Percentiles rank a stretch among this genome's conserved stretches.
These are phyloP conservation scores for Hortaea werneckii DNA, from an alignment of 2,329 filamentous ascomycete species.

Conservation along the genomic window DNA sequence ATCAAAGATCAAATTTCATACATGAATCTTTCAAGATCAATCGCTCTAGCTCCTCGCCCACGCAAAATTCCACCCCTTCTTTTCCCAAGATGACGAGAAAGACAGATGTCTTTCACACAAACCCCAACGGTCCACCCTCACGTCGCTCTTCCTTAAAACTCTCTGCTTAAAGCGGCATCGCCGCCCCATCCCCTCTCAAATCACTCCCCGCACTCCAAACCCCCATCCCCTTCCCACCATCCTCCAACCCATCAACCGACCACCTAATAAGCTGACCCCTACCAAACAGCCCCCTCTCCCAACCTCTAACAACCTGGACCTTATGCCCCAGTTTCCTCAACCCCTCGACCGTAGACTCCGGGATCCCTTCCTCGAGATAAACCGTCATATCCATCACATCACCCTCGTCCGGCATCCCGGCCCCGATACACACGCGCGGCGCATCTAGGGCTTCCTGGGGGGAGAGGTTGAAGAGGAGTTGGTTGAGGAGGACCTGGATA, in stretches of 20 bases:
- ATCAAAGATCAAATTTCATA: too few species aligned
- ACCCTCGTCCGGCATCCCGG: constrained; percentile 54
- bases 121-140: too few species aligned
- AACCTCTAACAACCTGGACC: constrained; percentile 57
- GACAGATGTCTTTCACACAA: too few species aligned
- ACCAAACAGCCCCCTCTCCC: constrained; percentile 62
- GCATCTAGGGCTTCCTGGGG: constrained; percentile 86
- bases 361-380: constrained; percentile 74
- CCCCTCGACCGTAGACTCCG: constrained; percentile 54
- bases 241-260: constrained; percentile 57
- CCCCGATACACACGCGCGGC: constrained; percentile 78
- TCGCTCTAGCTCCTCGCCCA: too few species aligned
- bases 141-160: too few species aligned
- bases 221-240: constrained; percentile 32
- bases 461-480: constrained; percentile 68
- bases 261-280: constrained; percentile 77
- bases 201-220: constrained; percentile 89
- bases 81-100: too few species aligned
- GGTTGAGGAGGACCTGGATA: constrained; percentile 83
- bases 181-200: constrained; percentile 69
- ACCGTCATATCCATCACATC: constrained; percentile 54
- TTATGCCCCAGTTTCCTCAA: constrained; percentile 62
- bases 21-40: too few species aligned
- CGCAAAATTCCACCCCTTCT: too few species aligned
- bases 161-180: constrained; percentile 44